phyloP scores from a whole-genome alignment of 495 filamentous ascomycete genomes.

The Podospora pseudopauciseta region DNA sequence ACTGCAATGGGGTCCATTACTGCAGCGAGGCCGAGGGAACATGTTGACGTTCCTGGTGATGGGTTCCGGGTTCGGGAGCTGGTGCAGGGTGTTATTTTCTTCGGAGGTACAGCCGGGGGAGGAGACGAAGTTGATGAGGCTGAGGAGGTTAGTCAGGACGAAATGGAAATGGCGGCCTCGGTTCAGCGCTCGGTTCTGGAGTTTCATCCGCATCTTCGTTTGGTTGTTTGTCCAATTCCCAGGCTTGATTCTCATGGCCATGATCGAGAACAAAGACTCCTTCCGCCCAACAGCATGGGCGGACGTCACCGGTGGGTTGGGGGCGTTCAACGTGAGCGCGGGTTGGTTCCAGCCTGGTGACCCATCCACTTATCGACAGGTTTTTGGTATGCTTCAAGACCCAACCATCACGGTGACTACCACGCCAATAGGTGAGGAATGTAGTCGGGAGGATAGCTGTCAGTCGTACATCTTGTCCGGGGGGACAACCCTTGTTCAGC shows the following conservation, averaged over 20 bases:
- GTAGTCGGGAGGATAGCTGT: neutral
- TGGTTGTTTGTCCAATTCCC: neutral
- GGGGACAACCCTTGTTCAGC: neutral
- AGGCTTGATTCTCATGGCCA: neutral
- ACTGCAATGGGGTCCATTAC: neutral
- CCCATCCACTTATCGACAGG: neutral
- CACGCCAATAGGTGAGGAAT: neutral
- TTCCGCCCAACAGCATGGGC: neutral
- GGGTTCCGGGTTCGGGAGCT: neutral
- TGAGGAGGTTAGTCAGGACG: neutral
- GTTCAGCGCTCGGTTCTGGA: neutral
- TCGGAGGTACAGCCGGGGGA: neutral
- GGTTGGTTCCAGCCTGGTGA: neutral
- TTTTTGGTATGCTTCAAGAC: neutral
- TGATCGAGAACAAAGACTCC: neutral
- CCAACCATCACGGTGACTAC: neutral
- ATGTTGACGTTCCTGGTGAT: neutral
- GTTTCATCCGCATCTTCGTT: neutral
- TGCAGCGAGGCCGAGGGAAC: neutral
- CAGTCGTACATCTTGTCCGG: neutral
- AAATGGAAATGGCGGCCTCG: neutral
- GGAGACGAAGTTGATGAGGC: neutral
- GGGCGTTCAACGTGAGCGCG: neutral
- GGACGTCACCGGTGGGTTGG: neutral
- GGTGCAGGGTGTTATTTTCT: neutral